Conservation (phyloP, 306 rosid species). For the Cucumis hystrix region DNA sequence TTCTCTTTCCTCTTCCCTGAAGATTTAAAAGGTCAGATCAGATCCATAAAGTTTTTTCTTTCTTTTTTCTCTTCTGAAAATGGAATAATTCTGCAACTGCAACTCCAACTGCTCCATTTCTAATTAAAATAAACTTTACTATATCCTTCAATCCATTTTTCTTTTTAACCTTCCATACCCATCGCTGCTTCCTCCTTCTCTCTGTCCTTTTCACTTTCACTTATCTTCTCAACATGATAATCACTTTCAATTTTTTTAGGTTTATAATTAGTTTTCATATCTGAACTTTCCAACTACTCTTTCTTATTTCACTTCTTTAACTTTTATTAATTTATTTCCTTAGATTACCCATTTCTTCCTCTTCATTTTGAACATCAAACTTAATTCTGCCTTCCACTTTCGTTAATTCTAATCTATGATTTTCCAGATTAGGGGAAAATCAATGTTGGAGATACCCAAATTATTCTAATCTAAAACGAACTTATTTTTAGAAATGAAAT, state of each 20-base stretch:
- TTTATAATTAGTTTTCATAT: not conserved
- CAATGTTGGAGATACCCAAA: no score
- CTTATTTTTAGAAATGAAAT: not conserved
- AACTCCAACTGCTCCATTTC: no score
- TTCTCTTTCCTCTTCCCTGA: not conserved
- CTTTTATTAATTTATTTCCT: not conserved
- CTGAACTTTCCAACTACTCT: not conserved
- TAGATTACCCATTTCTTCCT: not conserved
- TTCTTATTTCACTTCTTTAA: not conserved
- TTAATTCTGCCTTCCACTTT: not conserved
- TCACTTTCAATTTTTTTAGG: not conserved
- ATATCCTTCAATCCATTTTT: no score
- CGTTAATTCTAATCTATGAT: no score
- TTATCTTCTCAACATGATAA: not conserved
- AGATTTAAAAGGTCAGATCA: not conserved
- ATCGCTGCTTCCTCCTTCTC: not conserved
- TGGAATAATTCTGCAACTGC: not conserved
- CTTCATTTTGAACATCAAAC: not conserved
- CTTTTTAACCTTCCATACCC: not conserved
- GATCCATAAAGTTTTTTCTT: not conserved
- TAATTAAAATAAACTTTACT: no score
- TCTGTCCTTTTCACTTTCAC: not conserved
- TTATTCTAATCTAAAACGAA: not conserved
- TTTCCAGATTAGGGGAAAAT: no score
- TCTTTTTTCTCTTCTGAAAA: not conserved